phyloP scores from a whole-genome alignment of 352 stramenopile genomes.

The Pythium coloratum region DNA sequence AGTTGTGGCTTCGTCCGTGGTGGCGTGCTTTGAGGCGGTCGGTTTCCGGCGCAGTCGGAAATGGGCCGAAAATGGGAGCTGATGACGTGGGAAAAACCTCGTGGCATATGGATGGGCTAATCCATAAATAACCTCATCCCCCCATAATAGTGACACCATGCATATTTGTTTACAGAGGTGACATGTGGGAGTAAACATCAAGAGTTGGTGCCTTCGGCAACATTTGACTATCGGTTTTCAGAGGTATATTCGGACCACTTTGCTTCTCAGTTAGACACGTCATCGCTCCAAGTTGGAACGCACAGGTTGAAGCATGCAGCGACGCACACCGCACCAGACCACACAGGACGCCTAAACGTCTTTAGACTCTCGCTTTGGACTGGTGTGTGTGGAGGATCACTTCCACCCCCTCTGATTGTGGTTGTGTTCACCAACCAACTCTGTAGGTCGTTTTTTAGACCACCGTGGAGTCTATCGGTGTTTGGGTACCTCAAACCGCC shows the following conservation, averaged over 20 bases:
- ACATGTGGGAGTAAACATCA: background rate
- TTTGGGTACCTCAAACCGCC: too few species aligned
- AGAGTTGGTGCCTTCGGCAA: background rate
- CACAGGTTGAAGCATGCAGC: slow-evolving; percentile 5
- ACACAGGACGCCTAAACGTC: background rate
- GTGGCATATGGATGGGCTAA: background rate
- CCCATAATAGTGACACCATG: slow-evolving; percentile 10
- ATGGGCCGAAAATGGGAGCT: background rate
- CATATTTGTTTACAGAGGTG: background rate
- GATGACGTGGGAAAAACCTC: slow-evolving; percentile 7
- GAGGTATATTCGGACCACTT: slow-evolving; percentile 6
- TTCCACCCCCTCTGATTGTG: too few species aligned
- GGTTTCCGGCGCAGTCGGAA: slow-evolving; percentile 5
- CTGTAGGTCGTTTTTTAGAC: too few species aligned
- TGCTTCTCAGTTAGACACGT: slow-evolving; percentile 13
- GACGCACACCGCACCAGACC: too few species aligned
- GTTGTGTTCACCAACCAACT: too few species aligned
- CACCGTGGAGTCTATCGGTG: too few species aligned
- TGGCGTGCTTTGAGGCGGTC: slow-evolving; percentile 7
- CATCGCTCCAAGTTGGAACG: slow-evolving; percentile 1
- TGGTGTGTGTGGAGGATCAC: too few species aligned
- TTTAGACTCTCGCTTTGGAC: too few species aligned
- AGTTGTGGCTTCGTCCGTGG: background rate
- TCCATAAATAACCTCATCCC: background rate
- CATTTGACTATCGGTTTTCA: background rate